Conservation (phyloP, 345 rosid genomes). For the Rhodomyrtus tomentosa region DNA sequence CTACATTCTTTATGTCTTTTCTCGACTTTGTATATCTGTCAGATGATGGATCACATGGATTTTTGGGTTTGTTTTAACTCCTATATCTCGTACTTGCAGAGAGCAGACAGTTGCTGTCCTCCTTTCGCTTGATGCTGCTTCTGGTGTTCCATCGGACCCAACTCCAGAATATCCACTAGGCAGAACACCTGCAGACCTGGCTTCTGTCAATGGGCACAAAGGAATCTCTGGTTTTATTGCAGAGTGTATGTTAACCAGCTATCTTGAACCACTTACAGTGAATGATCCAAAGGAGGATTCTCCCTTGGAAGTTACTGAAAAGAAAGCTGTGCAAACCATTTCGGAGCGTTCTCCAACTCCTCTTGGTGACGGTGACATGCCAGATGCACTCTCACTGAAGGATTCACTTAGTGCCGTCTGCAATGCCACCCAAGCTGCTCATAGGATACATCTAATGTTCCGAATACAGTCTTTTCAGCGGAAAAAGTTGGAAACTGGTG, state of each 20-base stretch:
- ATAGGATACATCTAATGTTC: constrained; percentile 68
- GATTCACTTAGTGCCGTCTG: constrained; percentile 80
- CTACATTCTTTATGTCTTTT: neutral
- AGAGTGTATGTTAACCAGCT: constrained; percentile 70
- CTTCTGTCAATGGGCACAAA: constrained; percentile 76
- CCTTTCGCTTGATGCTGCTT: constrained; percentile 56
- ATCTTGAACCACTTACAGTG: constrained; percentile 49
- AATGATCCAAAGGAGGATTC: constrained; percentile 39
- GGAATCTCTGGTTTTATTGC: constrained; percentile 94
- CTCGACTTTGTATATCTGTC: neutral
- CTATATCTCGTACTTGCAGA: constrained; percentile 23
- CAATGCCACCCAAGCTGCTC: constrained; percentile 95
- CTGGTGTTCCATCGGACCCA: constrained; percentile 71
- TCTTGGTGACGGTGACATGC: constrained; percentile 30
- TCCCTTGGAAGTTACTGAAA: constrained; percentile 15
- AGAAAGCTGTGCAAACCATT: constrained; percentile 46
- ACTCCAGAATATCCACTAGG: constrained; percentile 72
- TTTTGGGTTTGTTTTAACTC: neutral
- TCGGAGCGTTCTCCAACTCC: constrained; percentile 63
- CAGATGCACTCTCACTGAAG: constrained; percentile 58
- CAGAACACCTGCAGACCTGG: constrained; percentile 85
- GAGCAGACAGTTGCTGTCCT: constrained; percentile 80
- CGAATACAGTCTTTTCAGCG: constrained; percentile 78
- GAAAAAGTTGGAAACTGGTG: constrained; percentile 47
- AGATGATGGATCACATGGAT: neutral